A percentile compares a stretch with the other conserved stretches of the same genome.
These are phyloP conservation scores for Russula dissimulans DNA, from an alignment of 768 basidiomycete genomes.

Conservation along the genomic window DNA sequence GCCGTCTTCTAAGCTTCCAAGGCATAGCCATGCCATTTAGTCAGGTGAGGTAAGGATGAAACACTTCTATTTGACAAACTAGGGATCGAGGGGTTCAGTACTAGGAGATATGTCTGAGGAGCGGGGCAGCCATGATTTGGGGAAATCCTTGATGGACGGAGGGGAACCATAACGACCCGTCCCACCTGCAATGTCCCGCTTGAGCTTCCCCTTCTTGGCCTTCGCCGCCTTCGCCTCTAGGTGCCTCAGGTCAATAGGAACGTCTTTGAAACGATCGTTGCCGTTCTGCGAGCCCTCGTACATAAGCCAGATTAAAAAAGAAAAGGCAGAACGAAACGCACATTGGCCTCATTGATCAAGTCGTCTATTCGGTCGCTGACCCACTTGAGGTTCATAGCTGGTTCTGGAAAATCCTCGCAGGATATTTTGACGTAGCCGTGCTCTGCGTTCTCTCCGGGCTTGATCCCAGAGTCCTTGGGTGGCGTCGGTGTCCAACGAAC, in stretches of 20 bases:
- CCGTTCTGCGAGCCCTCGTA: slow-evolving; percentile 27
- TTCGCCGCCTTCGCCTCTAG: slow-evolving; percentile 62
- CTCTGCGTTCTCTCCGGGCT: slow-evolving; percentile 35
- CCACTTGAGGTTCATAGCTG: slow-evolving; percentile 90
- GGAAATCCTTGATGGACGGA: slow-evolving; percentile 20
- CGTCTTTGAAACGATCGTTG: slow-evolving; percentile 42
- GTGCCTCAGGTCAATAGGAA: slow-evolving; percentile 81
- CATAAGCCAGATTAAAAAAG: neutral
- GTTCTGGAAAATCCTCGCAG: slow-evolving; percentile 77
- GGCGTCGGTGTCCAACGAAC: slow-evolving; percentile 74
- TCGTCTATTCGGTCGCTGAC: slow-evolving; percentile 78
- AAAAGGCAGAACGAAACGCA: slow-evolving; percentile 33
- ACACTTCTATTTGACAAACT: slow-evolving; percentile 1
- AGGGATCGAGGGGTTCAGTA: neutral
- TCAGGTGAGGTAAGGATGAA: neutral
- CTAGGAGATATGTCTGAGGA: slow-evolving; percentile 19
- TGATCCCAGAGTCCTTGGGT: slow-evolving; percentile 59
- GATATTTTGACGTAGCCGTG: slow-evolving; percentile 87
- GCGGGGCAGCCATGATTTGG: slow-evolving; percentile 19
- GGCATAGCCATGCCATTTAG: neutral
- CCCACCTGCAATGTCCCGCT: slow-evolving; percentile 16
- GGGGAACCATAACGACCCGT: slow-evolving; percentile 14
- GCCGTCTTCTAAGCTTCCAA: neutral
- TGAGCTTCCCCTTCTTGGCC: slow-evolving; percentile 55
- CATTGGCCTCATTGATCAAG: slow-evolving; percentile 76